phyloP scores from a whole-genome alignment of 2,329 filamentous ascomycete species.

The Fusarium hainanense region DNA sequence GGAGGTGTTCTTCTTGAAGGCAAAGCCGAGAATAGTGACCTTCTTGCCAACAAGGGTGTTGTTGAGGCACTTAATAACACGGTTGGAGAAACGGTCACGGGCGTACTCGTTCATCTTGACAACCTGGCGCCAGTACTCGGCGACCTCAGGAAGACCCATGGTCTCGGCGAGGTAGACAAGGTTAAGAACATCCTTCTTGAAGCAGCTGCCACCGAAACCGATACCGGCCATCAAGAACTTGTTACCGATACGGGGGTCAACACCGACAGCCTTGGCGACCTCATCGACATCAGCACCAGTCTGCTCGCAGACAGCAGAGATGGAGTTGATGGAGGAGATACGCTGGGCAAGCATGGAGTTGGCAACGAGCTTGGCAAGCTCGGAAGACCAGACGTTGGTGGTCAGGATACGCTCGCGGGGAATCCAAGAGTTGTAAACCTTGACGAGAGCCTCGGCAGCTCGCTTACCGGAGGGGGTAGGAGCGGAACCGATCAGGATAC shows the following conservation, averaged over 20 bases:
- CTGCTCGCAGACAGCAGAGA: slow-evolving; percentile 82
- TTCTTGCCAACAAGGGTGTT: slow-evolving; percentile 77
- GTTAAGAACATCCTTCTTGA: slow-evolving; percentile 82
- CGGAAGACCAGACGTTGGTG: slow-evolving; percentile 81
- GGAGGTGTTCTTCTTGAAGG: slow-evolving; percentile 83
- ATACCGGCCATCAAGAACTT: slow-evolving; percentile 80
- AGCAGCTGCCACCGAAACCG: slow-evolving; percentile 84
- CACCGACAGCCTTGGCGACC: slow-evolving; percentile 73
- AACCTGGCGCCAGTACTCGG: slow-evolving; percentile 79
- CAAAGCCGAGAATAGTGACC: slow-evolving; percentile 77
- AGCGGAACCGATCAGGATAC: slow-evolving; percentile 78
- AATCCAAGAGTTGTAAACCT: slow-evolving; percentile 79
- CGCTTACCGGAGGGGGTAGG: slow-evolving; percentile 67
- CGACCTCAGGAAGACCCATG: slow-evolving; percentile 76
- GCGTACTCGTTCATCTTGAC: slow-evolving; percentile 82
- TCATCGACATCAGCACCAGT: slow-evolving; percentile 81
- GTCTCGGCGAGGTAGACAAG: slow-evolving; percentile 79
- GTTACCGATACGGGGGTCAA: slow-evolving; percentile 77
- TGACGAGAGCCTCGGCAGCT: slow-evolving; percentile 72
- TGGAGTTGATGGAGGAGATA: slow-evolving; percentile 83
- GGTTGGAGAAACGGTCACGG: slow-evolving; percentile 73
- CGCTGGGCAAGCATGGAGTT: slow-evolving; percentile 85
- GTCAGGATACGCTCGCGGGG: slow-evolving; percentile 73
- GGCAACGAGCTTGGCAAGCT: slow-evolving; percentile 81
- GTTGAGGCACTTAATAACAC: slow-evolving; percentile 74